Evolutionary conservation across 352 stramenopile genomes (phyloP).

Genomic region (Pythium aquatile): DNA sequence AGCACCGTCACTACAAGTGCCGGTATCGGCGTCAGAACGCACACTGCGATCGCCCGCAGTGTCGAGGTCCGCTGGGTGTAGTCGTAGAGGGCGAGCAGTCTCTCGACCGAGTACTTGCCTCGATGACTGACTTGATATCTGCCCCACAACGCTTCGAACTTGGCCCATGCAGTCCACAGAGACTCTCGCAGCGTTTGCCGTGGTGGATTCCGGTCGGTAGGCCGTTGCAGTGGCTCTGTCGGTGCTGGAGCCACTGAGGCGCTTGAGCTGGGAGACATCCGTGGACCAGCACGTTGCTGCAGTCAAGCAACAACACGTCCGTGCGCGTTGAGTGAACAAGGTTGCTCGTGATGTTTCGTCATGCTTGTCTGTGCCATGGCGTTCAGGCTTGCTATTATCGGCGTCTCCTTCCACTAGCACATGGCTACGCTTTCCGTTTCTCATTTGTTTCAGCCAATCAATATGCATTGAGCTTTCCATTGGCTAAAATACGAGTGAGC

Average conservation of each 20-base stretch:
- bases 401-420: no score
- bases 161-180: neutral
- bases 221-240: neutral
- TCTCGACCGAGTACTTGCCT: slow-evolving; percentile 11
- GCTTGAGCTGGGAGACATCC: neutral
- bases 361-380: no score
- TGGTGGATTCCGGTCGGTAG: neutral
- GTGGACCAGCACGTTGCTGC: neutral
- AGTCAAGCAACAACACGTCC: no score
- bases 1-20: slow-evolving; percentile 2
- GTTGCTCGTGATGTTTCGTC: no score
- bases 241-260: neutral
- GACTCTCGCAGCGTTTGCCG: neutral
- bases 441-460: neutral
- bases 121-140: slow-evolving; percentile 3
- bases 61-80: slow-evolving; percentile 7
- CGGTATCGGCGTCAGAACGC: slow-evolving; percentile 8
- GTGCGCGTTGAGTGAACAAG: no score
- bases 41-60: neutral
- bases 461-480: neutral
- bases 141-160: neutral
- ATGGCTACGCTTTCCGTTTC: neutral
- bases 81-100: slow-evolving; percentile 11
- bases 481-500: neutral
- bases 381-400: no score